Evolutionary conservation across 2,329 filamentous ascomycete genomes (phyloP), one percentile per base, ranked within the genome.

Genomic region (Aureobasidium sp.): DNA sequence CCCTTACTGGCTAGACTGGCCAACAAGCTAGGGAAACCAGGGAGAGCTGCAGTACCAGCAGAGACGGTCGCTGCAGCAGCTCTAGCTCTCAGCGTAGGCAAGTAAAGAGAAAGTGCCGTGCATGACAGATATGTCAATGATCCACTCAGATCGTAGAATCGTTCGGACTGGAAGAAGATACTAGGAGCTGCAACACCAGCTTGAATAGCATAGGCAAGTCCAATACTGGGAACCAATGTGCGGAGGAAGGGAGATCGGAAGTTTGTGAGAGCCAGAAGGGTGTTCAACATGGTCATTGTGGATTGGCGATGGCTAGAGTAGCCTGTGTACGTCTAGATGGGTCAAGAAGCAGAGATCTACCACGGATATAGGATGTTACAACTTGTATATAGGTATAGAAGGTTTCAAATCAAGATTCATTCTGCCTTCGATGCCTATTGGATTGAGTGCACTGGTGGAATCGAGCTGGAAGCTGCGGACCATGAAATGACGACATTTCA

Each of bases 141-240:
- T 52, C 86, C 86, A 1, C 84, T 86, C 52, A 86, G 72, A 70
- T 89, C 87, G 70, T 87, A 89, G 76, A 87, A 87, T 40, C 82
- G 81, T 69, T 89, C 87, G 7, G 82, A 82, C 67, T 84, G 79
- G 35, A 77, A 75, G 29, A 79, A 65, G 64, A 87, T 83, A 6
- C 84, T 87, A 5, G 86, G 86, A 1, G 86, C 70, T 5, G 83
- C 86, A 7, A 84, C 82, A 44, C 79, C 82, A 9, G 81, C 77
- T 74, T 89, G 86, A 50, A 89, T 76, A 1, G 81, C 82, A 66
- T 85, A 85, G 1, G 85, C 85, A 11, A 86, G 80, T 6, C 81
- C 80, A 14, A 87, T 79, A 39, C 80, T 81, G 1, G 86, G 86
- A 2, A 87, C 76, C 11, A 87, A 74, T 0, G 83, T 86, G 47